Base-by-base conservation (phyloP, 108 stramenopile genomes). In the Pseudonitzschia multiseries region DNA sequence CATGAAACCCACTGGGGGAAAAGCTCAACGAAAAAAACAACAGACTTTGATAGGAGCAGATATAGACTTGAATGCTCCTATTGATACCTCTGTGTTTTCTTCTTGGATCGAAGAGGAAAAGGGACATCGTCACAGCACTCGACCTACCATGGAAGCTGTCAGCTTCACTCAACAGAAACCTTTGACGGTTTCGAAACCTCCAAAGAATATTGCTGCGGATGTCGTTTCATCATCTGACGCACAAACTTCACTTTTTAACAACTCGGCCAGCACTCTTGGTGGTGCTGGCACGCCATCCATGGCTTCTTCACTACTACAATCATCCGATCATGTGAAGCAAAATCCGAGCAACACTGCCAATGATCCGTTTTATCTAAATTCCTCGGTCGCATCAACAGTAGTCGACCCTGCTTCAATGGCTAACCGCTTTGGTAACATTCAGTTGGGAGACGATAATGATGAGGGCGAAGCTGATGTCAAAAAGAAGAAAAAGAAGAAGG, bases 1-100 rank as follows among this genome's bases (percentile, higher is more conserved):
- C 17, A 95, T 97, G 93, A 95, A 94, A 69, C 93, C 94, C 26
- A 88, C 89, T 14, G 85, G 91, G 42, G 81, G 87, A 44, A 95
- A 95, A 72, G 89, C 90, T 9, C 96, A 97, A 75, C 71, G 79
- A 48, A 90, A 89, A 65, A 91, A 93, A 56, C 61, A 73, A 29
- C 56, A 61, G 24, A 40, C 71, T 77, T 69, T 78, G 70, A 21
- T 80, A 65, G 81, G 90, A 53, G 40, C 85, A 43, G 62, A 68
- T 50, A 42, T 78, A 44, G 72, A 68, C 52, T 32, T 87, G 20
- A 65, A 83, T 31, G 72, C 68, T 27, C 75, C 83, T 32, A 62
- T 86, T 14, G 76, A 89, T 65, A 21, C 81, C 9, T 78, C 79
- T 22, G 68, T 88, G 13, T 87, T 93, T 68, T 50, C 74, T 15